phyloP scores from a whole-genome alignment of 2,329 filamentous ascomycete species.

The Sphaceloma murrayae region DNA sequence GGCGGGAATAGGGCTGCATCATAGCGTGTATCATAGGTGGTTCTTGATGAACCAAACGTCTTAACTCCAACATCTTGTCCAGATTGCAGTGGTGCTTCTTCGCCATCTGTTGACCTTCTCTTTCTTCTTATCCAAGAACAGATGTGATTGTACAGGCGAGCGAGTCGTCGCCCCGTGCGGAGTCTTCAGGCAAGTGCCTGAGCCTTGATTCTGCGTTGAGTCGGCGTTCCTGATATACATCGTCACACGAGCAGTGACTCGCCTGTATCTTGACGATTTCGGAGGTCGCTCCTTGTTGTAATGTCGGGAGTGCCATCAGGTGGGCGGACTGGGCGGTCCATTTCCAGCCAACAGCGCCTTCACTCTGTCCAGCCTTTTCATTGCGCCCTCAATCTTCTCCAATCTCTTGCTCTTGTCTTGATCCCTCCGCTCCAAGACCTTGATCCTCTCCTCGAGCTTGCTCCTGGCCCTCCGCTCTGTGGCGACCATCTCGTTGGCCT shows the following conservation, averaged over 20 bases:
- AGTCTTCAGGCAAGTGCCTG: no score
- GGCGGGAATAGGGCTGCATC: not conserved
- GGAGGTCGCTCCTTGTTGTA: not conserved
- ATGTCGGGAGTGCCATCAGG: not conserved
- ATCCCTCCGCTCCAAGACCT: slow-evolving; percentile 59
- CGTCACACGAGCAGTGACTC: no score
- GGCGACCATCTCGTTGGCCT: slow-evolving; percentile 77
- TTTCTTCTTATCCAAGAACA: no score
- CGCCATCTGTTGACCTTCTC: no score
- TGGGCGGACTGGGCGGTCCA: slow-evolving; percentile 12
- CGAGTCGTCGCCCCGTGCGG: no score
- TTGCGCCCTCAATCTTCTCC: slow-evolving; percentile 60
- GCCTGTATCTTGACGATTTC: no score
- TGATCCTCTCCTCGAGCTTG: slow-evolving; percentile 60
- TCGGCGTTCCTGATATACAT: no score
- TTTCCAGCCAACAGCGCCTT: slow-evolving; percentile 50
- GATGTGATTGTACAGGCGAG: no score
- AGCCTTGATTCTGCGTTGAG: no score
- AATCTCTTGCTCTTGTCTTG: slow-evolving; percentile 58
- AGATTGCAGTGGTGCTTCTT: not conserved
- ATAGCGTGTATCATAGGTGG: not conserved
- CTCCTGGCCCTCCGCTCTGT: slow-evolving; percentile 61
- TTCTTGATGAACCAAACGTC: no score
- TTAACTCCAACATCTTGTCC: no score
- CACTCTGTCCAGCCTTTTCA: slow-evolving; percentile 62